A percentile compares a stretch with the other conserved stretches of the same genome.
These are phyloP conservation scores for Pseudophaeomoniella oleicola DNA, from an alignment of 2,329 filamentous ascomycete species.

Conservation along the genomic window DNA sequence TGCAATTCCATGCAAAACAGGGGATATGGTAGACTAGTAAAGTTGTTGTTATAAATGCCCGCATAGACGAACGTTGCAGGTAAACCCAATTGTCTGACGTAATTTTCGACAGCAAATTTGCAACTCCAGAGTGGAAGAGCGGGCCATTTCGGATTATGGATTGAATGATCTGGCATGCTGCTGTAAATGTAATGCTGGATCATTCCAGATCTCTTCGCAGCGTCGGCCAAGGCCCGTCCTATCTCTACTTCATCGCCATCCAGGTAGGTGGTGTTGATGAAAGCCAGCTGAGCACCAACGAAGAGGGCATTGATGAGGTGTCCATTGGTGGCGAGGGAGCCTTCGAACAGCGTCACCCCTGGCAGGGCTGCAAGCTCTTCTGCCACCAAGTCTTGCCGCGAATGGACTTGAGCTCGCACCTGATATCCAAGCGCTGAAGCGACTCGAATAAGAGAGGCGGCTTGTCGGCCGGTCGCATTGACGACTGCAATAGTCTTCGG, in stretches of 20 bases:
- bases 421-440: conserved; percentile 86
- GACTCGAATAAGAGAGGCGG: conserved; percentile 86
- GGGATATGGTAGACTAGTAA: conserved; percentile 82
- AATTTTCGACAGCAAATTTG: conserved; percentile 87
- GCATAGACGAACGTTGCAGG: conserved; percentile 90
- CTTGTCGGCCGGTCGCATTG: conserved; percentile 90
- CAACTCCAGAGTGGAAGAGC: conserved; percentile 79
- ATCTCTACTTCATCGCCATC: conserved; percentile 78
- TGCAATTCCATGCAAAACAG: conserved; percentile 91
- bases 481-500: conserved; percentile 78
- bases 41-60: conserved; percentile 98
- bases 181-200: conserved; percentile 92
- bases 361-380: conserved; percentile 70
- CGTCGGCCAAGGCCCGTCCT: conserved; percentile 75
- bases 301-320: conserved; percentile 65
- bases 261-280: conserved; percentile 96
- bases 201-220: conserved; percentile 61
- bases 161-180: conserved; percentile 88
- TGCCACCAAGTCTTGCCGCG: conserved; percentile 73
- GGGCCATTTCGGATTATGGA: conserved; percentile 63
- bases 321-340: conserved; percentile 55
- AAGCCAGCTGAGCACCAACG: conserved; percentile 70
- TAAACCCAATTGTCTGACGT: conserved; percentile 67
- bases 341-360: conserved; percentile 61
- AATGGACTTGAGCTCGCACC: conserved; percentile 82